These are phyloP conservation scores for Aspergillus thermomutatus DNA, from an alignment of 2,329 filamentous ascomycete genomes.

Conservation along the genomic window DNA sequence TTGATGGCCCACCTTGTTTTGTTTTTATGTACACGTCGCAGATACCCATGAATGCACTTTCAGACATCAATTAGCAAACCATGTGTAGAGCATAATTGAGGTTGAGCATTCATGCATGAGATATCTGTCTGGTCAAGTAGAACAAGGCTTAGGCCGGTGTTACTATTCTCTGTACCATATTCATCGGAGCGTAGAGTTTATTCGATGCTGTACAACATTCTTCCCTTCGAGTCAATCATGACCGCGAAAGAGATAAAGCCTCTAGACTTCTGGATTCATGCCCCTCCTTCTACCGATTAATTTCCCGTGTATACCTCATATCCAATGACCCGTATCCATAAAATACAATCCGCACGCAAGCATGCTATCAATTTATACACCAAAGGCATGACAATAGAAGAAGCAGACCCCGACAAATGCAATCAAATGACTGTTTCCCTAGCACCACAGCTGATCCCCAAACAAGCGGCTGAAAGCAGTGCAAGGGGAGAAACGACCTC, in stretches of 20 bases:
- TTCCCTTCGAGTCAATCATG: background rate
- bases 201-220: background rate
- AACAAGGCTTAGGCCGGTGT: background rate
- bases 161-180: background rate
- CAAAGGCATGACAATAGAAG: conserved; percentile 1
- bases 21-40: conserved; percentile 33
- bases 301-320: background rate
- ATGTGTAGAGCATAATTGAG: conserved; percentile 17
- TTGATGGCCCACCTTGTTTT: conserved; percentile 14
- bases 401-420: conserved; percentile 12
- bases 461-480: background rate
- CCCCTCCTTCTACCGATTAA: background rate
- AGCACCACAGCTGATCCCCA: conserved; percentile 5
- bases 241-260: background rate
- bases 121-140: conserved; percentile 10
- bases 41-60: conserved; percentile 43
- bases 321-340: background rate
- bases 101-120: conserved; percentile 28
- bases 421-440: conserved; percentile 6
- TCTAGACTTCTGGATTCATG: background rate
- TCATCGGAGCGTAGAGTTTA: background rate
- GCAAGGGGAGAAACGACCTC: background rate
- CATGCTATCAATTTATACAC: background rate
- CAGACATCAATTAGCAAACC: conserved; percentile 16
- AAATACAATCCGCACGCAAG: conserved; percentile 2